Base-by-base conservation (phyloP, 176 grass and related monocot genomes). In the Saccharum spontaneum region DNA sequence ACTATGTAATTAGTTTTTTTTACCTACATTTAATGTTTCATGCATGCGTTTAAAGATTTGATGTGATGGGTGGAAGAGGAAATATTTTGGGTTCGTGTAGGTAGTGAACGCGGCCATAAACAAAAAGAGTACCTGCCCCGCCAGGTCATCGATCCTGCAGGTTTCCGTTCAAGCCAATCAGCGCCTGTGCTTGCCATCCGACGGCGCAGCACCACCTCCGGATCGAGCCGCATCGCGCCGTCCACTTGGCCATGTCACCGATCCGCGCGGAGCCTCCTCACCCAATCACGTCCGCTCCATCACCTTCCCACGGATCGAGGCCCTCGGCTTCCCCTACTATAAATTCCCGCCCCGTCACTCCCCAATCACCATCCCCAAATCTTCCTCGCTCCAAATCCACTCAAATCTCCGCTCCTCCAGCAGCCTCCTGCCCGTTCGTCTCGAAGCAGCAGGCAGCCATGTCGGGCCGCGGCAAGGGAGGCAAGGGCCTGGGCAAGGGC, bases 381-480 rank as follows among this genome's bases (percentile, higher is more conserved):
- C 78, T 0, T 69, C n/a, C 2, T 15, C 37, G 31, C 41, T 9
- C 0, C 61, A 33, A 78, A 84, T 79, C 33, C n/a, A 34, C 13
- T 13, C 3, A 14, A 4, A 8, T 45, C n/a, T 44, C 59, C 57
- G 14, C 57, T 43, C 7, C 62, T 23, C 26, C 45, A 8, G 10
- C 1, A 36, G 24, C 41, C 41, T n/a, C 17, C 3, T n/a, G 0
- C 8, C 22, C 22, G 0, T 61, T 4, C 24, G 18, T 4, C 18
- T 4, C 24, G 38, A 3, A 4, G 73, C 24, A 75, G 73, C 24
- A 75, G 71, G 75, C 8, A 75, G 71, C 83, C 79, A 92, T 93
- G 90, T 95, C 90, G 10, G 88, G 94, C 23, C 93, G 86, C 2
- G 90, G 93, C 10, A 97, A 97, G 85, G 94, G 94, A 84, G 94